phyloP scores from a whole-genome alignment of 148 eudicot genomes.

The Nepenthes gracilis region DNA sequence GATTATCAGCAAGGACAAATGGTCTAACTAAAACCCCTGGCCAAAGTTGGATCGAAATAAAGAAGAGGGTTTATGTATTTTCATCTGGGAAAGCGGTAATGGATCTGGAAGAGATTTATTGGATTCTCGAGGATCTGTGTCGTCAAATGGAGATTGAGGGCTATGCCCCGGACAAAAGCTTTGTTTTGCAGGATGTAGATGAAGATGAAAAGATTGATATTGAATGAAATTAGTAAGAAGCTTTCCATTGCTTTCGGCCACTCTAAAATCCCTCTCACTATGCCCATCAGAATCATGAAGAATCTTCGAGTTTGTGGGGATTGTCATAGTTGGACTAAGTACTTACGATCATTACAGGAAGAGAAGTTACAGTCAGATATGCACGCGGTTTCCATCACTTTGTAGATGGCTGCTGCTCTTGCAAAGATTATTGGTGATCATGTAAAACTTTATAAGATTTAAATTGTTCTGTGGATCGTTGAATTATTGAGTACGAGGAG shows the following conservation, averaged over 20 bases:
- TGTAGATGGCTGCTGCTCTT: constrained; percentile 8
- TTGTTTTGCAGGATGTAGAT: constrained; percentile 14
- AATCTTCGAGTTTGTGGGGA: constrained; percentile 21
- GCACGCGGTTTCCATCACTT: constrained; percentile 18
- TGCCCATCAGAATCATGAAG: constrained; percentile 11
- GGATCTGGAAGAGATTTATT: constrained; percentile 20
- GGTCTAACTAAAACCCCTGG: constrained; percentile 43
- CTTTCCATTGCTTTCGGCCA: constrained; percentile 17
- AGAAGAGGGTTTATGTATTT: constrained; percentile 31
- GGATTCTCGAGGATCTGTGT: constrained; percentile 20
- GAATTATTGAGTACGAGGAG: too few species aligned
- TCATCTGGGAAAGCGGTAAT: constrained; percentile 25
- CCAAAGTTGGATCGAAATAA: constrained; percentile 51
- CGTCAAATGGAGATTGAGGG: constrained; percentile 26
- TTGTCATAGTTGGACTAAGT: constrained; percentile 15
- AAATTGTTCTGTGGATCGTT: too few species aligned
- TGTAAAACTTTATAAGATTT: too few species aligned
- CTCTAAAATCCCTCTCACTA: constrained; percentile 4
- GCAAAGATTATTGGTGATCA: constrained; percentile 5
- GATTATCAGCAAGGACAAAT: constrained; percentile 30
- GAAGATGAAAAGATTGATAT: constrained; percentile 16
- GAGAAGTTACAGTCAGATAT: constrained; percentile 18
- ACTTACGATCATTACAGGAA: constrained; percentile 7
- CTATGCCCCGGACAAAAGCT: constrained; percentile 12
- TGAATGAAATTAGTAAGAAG: constrained; percentile 12